Conservation (phyloP, 306 rosid genomes). For the Fragaria iinumae region DNA sequence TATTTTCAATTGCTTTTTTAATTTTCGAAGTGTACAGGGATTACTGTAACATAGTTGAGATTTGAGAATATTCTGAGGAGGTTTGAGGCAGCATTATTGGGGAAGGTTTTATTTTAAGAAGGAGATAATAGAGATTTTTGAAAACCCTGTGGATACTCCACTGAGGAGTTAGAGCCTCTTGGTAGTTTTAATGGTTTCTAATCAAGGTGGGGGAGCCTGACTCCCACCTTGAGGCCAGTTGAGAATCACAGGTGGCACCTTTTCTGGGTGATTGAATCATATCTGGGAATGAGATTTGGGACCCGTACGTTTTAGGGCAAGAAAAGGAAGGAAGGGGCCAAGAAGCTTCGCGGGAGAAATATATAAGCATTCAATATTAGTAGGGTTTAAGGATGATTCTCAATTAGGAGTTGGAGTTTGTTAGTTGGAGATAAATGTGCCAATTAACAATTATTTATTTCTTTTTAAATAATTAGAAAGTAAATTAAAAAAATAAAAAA, state of each 20-base stretch:
- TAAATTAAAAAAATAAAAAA: not conserved
- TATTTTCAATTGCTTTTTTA: not conserved
- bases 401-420: not conserved
- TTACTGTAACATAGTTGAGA: constrained; percentile 13
- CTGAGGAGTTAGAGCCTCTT: constrained; percentile 20
- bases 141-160: constrained; percentile 51
- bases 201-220: constrained; percentile 32
- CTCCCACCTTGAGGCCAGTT: constrained; percentile 41
- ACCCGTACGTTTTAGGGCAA: not conserved
- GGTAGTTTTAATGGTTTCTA: constrained; percentile 38
- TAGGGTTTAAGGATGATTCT: not conserved
- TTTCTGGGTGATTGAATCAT: not conserved
- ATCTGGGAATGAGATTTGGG: not conserved
- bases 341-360: not conserved
- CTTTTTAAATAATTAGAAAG: not conserved
- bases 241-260: constrained; percentile 30
- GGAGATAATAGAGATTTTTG: constrained; percentile 31
- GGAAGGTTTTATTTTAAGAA: constrained; percentile 1
- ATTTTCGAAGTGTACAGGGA: not conserved
- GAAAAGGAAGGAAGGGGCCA: not conserved
- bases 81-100: not conserved
- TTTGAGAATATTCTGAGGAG: constrained; percentile 31
- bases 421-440: not conserved
- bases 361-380: not conserved
- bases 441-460: not conserved